Evolutionary conservation across 2,329 filamentous ascomycete genomes (phyloP), one percentile per base, ranked within the genome.

Genomic region (Colletotrichum sp.): DNA sequence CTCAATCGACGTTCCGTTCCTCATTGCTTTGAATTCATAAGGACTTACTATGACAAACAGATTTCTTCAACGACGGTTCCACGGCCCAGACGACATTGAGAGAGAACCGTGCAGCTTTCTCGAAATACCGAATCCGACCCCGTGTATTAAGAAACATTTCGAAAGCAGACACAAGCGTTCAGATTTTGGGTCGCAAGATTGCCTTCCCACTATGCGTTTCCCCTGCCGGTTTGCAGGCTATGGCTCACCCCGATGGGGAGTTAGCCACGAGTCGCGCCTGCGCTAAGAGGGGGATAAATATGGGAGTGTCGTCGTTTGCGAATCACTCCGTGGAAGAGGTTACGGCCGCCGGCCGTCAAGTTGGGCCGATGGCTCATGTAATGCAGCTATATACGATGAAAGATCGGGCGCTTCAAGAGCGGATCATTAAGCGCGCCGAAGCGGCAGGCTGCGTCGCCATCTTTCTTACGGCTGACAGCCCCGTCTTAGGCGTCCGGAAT

Each of bases 221-320:
- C n/a, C 90, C 89, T 0, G 87, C 89, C 2, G 90, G 89, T 10
- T 89, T 90, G 81, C 89, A 91, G 72, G 84, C 85, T 44, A 83
- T 91, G n/a, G 89, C 89, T 3, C 89, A 91, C 77, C 82, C 84
- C 0, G 88, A 90, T 44, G 89, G 89, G 8, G 89, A 91, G 77
- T 71, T 87, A 4, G 89, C 85, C 3, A 89, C 87, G 0, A 88
- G 87, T 3, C 83, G 86, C 6, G 89, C 88, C 3, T 87, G 85
- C 12, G 84, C 83, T 0, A 81, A 81, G 12, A 6, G 83, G 80
- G 1, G 85, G 85, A 79, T 90, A 15, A 82, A 83, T 36, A 89
- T 90, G 87, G 87, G 85, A 0, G 80, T 90, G 8, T 89, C 87
- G 1, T 86, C 85, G 0, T 90, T 87, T 70, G 83, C 26, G 9